Evolutionary conservation across 176 grass and related monocot species (phyloP), one percentile per base, ranked within the genome.

Genomic region (Musa schizocarpa): DNA sequence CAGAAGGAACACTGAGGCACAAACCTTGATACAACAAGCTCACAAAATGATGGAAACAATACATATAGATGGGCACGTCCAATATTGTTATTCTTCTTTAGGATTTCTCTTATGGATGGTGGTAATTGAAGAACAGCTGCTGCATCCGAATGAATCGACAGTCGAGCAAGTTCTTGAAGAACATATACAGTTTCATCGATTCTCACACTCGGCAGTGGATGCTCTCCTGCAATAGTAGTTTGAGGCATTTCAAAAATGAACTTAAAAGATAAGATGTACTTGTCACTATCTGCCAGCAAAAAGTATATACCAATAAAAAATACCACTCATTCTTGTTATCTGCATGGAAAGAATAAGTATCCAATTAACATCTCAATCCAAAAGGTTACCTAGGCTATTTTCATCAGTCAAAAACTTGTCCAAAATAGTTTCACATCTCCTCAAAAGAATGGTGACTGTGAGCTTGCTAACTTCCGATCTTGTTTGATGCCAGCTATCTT

Each of bases 1-100:
- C 12, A 78, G 26, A 27, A 27, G 52, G 59, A 58, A 50, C 16
- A 16, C 6, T 54, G 50, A 75, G 74, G 51, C 23, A 83, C 86
- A 86, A 85, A 99, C 95, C 95, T 99, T 84, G 95, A 94, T 75
- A 89, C 76, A 68, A 99, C 88, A 81, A 99, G 95, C 73, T 99
- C 90, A 23, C 88, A 99, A 74, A 94, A 87, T 17, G 86, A 84
- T 27, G 95, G 90, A 79, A 94, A 92, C 81, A 99, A 87, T 52
- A 86, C 78, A 79, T 94, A 91, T 80, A 99, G 81, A 89, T 99
- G 90, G 71, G 86, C 82, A 66, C 63, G 83, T 14, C 85, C 77
- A 79, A 82, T 79, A 52, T 82, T 83, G 52, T 84, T 78, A 9
- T 87, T 94, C 51, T 56, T 63, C 26, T 76, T 72, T 65, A 92